These are phyloP conservation scores for Triangularia setosa DNA, from an alignment of 2,329 filamentous ascomycete genomes.

Conservation along the genomic window DNA sequence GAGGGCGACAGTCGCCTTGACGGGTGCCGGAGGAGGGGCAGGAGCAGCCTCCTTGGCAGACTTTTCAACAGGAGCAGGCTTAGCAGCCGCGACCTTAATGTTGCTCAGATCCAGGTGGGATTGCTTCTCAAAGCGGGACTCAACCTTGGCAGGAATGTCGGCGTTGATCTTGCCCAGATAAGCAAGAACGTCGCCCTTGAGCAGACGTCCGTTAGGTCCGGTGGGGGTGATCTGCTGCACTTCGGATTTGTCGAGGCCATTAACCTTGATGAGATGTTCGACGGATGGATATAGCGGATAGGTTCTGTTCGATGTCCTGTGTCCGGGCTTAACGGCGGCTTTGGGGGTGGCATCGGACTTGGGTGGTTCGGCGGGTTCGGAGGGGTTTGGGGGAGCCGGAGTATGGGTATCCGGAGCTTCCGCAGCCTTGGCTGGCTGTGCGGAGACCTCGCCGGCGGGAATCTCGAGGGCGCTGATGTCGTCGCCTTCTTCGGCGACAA, in stretches of 20 bases:
- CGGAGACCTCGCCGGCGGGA: conserved; percentile 60
- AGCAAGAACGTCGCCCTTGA: conserved; percentile 94
- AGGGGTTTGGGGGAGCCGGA: conserved; percentile 23
- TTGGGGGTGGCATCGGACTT: conserved; percentile 21
- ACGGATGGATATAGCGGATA: conserved; percentile 82
- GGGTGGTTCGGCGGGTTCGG: conserved; percentile 11
- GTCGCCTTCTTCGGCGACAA: conserved; percentile 77
- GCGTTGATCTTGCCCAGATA: conserved; percentile 76
- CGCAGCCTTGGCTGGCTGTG: conserved; percentile 33
- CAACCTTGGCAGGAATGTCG: conserved; percentile 67
- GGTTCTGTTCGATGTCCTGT: conserved; percentile 58
- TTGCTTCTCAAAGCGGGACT: conserved; percentile 68
- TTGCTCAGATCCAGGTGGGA: conserved; percentile 89
- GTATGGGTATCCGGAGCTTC: conserved; percentile 17
- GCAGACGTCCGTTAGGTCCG: conserved; percentile 79
- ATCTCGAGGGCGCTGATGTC: conserved; percentile 72
- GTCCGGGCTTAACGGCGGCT: conserved; percentile 40
- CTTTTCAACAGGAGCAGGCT: conserved; percentile 26
- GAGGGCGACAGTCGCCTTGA: conserved; percentile 60
- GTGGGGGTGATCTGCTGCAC: conserved; percentile 79
- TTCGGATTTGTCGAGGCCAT: conserved; percentile 71
- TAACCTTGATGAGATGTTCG: conserved; percentile 71
- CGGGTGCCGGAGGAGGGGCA: conserved; percentile 40
- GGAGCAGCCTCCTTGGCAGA: conserved; percentile 36
- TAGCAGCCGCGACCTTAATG: conserved; percentile 68